Evolutionary conservation across 2,329 filamentous ascomycete genomes (phyloP).

Genomic region (Scedosporium aurantiacum): DNA sequence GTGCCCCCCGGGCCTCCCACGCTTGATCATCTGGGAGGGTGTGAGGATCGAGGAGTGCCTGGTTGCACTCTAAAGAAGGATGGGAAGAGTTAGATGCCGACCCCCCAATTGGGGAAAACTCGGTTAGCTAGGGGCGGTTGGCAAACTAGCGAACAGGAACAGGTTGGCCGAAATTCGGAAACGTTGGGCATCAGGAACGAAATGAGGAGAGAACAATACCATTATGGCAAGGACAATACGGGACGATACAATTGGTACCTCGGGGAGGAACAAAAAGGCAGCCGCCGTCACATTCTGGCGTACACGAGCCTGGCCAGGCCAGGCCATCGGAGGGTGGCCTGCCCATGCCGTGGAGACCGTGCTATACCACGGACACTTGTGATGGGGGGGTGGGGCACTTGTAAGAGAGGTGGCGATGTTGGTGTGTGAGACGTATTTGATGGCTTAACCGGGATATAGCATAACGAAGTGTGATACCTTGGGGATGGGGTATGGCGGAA

Average conservation of each 20-base stretch:
- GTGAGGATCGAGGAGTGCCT: no score
- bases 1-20: neutral
- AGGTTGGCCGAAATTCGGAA: neutral
- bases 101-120: no score
- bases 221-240: neutral
- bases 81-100: no score
- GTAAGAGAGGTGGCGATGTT: neutral
- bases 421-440: neutral
- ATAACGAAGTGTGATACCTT: neutral
- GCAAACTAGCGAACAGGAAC: neutral
- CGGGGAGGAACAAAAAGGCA: neutral
- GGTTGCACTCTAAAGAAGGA: no score
- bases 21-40: neutral
- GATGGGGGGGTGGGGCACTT: neutral
- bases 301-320: neutral
- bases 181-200: neutral
- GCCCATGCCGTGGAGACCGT: neutral
- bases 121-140: neutral
- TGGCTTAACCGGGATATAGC: neutral
- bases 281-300: neutral
- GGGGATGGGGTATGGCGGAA: neutral
- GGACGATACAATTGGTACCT: neutral
- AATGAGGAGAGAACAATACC: neutral
- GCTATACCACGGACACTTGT: neutral
- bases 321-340: neutral